Conservation (phyloP, 495 filamentous ascomycete species). For the Neurospora sp. region DNA sequence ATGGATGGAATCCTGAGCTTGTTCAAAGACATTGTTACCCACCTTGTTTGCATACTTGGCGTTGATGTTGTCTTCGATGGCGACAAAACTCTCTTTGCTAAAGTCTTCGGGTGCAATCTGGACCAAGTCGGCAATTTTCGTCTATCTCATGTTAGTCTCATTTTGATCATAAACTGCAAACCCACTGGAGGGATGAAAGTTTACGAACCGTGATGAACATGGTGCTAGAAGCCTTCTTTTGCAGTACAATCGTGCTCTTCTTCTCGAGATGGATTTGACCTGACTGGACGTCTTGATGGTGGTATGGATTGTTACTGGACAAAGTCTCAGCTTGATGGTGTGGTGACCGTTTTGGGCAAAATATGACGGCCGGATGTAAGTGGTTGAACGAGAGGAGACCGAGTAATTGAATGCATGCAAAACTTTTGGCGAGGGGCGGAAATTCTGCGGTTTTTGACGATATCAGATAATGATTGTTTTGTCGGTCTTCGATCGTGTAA, state of each 20-base stretch:
- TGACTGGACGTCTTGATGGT: not conserved
- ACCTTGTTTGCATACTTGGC: conserved; percentile 92
- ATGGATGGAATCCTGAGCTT: not conserved
- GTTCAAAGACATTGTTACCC: conserved; percentile 5
- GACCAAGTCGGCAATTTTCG: conserved; percentile 78
- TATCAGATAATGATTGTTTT: not conserved
- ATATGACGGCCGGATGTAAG: not conserved
- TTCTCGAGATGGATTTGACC: not conserved
- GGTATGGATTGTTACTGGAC: not conserved
- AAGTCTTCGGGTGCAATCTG: conserved; percentile 84
- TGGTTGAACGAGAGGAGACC: not conserved
- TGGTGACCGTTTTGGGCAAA: not conserved
- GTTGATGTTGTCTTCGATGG: conserved; percentile 90
- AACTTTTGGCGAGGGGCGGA: not conserved
- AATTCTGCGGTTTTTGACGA: not conserved
- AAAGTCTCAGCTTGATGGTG: not conserved
- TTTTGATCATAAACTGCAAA: not conserved
- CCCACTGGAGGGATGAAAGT: not conserved
- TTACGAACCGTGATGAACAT: conserved; percentile 1
- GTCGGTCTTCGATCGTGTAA: not conserved
- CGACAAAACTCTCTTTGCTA: conserved; percentile 60
- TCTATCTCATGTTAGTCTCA: conserved; percentile 23
- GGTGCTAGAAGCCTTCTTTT: not conserved
- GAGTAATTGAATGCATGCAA: not conserved
- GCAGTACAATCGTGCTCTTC: not conserved